Evolutionary conservation across 768 basidiomycete species (phyloP).

Genomic region (Dendrothele bispora): DNA sequence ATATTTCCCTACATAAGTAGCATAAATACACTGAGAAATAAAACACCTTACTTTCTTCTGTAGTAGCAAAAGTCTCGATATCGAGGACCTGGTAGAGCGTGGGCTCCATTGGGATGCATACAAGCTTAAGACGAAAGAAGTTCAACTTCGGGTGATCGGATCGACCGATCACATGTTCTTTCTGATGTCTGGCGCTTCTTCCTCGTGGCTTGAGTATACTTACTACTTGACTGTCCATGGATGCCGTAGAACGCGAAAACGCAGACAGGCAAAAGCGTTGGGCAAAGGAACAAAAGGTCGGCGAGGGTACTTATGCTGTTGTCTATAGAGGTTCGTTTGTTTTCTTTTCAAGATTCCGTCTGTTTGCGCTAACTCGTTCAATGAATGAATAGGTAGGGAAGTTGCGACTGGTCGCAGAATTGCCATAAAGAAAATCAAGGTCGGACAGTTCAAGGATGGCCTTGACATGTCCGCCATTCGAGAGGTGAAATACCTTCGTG

Average conservation of each 20-base stretch:
- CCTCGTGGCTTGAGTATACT: background rate
- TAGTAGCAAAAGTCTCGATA: slow-evolving; percentile 40
- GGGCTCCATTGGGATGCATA: slow-evolving; percentile 6
- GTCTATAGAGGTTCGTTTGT: slow-evolving; percentile 78
- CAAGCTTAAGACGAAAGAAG: background rate
- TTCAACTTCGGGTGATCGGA: background rate
- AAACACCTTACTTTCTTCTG: slow-evolving; percentile 58
- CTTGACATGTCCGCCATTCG: slow-evolving; percentile 98
- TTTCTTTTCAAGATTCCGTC: background rate
- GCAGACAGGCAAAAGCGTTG: slow-evolving; percentile 69
- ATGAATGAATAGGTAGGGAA: slow-evolving; percentile 58
- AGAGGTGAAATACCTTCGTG: slow-evolving; percentile 95
- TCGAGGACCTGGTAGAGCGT: slow-evolving; percentile 46
- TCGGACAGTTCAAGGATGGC: slow-evolving; percentile 96
- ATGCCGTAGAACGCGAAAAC: slow-evolving; percentile 81
- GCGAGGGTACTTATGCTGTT: slow-evolving; percentile 94
- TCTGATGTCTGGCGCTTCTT: background rate
- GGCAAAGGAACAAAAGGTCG: slow-evolving; percentile 80
- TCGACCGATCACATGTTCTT: background rate
- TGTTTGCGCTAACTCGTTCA: background rate
- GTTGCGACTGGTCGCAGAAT: slow-evolving; percentile 76
- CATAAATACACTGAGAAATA: too few relatives aligned
- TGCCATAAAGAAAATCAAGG: slow-evolving; percentile 98
- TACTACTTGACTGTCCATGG: slow-evolving; percentile 44
- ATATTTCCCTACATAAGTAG: too few relatives aligned